Conservation (phyloP, 225 moss, liverwort and hornwort genomes). For the Physcomitrium patens region DNA sequence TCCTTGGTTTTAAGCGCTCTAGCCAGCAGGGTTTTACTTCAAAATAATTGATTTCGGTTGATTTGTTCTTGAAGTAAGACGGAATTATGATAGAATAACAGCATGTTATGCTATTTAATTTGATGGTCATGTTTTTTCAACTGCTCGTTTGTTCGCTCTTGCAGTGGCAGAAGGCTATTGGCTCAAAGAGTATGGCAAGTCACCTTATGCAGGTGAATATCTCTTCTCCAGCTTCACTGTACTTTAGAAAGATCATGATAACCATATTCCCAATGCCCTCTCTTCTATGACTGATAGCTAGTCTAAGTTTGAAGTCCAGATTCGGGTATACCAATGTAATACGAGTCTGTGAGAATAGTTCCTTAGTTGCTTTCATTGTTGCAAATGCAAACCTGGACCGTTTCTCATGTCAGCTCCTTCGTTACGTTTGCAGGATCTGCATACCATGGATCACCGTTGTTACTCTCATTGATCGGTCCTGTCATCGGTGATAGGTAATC, state of each 20-base stretch:
- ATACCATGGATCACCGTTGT: conserved; percentile 92
- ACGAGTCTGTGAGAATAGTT: not conserved
- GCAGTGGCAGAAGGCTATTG: conserved; percentile 97
- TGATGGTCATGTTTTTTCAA: not conserved
- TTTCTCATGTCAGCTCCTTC: conserved; percentile 11
- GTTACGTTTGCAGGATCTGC: conserved; percentile 77
- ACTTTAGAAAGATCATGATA: not conserved
- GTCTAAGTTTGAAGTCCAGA: not conserved
- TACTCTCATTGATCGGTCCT: conserved; percentile 75
- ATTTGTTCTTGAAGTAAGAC: not conserved
- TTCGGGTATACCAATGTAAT: not conserved
- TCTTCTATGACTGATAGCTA: not conserved
- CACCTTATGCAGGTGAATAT: conserved; percentile 85
- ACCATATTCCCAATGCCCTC: not conserved
- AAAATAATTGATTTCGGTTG: not conserved
- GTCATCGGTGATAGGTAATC: conserved; percentile 62
- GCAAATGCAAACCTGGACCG: not conserved
- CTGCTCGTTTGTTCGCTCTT: conserved; percentile 21
- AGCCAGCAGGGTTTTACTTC: not conserved
- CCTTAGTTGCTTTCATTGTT: not conserved
- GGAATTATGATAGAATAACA: too few relatives aligned
- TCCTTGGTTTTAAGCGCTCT: not conserved
- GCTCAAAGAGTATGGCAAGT: conserved; percentile 82
- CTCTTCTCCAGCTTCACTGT: conserved; percentile 13
- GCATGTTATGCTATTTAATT: too few relatives aligned